Evolutionary conservation across 2,329 filamentous ascomycete genomes (phyloP), one percentile per base, ranked within the genome.

Genomic region (Venturia pyrina): DNA sequence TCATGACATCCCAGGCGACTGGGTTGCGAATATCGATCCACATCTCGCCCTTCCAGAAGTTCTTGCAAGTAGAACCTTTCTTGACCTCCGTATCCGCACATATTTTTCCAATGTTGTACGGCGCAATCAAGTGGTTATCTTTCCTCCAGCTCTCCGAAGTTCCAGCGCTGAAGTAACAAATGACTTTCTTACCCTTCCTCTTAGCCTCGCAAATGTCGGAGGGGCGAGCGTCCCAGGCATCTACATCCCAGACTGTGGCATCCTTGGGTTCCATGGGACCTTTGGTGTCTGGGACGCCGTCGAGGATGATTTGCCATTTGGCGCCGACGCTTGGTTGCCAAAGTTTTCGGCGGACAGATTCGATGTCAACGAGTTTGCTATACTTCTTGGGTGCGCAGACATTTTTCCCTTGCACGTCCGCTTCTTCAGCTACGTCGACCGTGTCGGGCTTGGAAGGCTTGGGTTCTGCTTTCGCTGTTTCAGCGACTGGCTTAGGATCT

Each of bases 231-330:
- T 81, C 78, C 73, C 87, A 85, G 15, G 86, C 77, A 67, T 85
- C 79, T 66, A 89, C 86, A 72, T 88, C 86, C 73, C 83, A 88
- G 43, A 65, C 17, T 28, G 63, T 24, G 32, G 53, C 63, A 15
- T 65, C 48, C 7, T 13, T 17, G 7, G 63, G 63, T 13, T 40
- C n/a, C 24, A 60, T 44, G 10, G 43, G 11, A 5, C 24, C 37
- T 28, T 50, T 59, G 50, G 63, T 70, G 32, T 70, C 66, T 57
- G 83, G 73, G 63, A 75, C 74, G 64, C 76, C 73, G 64, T 71
- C 73, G 24, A 89, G 81, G 60, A 87, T 78, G 65, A 89, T 89
- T 71, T 89, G 86, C 85, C 85, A 89, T 2, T 79, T 79, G 5
- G 78, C 75, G 32, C 79, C 81, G 32, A 81, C 79, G 1, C 72